Conservation (phyloP, 2,329 filamentous ascomycete genomes). For the Tolypocladium sp. region DNA sequence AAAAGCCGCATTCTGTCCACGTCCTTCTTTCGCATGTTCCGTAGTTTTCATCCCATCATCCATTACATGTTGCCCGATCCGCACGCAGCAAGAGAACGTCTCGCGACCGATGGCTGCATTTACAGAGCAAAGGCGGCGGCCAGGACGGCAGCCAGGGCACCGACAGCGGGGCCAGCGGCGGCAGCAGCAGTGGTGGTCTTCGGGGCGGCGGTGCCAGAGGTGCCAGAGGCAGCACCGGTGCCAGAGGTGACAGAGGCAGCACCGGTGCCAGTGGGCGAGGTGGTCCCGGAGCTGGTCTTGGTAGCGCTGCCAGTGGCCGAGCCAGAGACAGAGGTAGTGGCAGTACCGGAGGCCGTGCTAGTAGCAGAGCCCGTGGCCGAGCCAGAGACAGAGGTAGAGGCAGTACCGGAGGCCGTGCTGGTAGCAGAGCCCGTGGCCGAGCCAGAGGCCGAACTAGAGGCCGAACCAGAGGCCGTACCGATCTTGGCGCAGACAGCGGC, state of each 20-base stretch:
- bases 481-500: constrained; percentile 17
- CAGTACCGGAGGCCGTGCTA: not conserved
- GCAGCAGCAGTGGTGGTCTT: constrained; percentile 9
- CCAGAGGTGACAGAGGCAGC: not conserved
- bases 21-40: not conserved
- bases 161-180: constrained; percentile 16
- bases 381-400: not conserved
- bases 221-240: constrained; percentile 1
- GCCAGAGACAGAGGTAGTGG: not conserved
- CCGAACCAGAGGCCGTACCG: constrained; percentile 1
- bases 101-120: not conserved
- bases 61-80: not conserved
- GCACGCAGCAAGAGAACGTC: not conserved
- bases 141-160: constrained; percentile 19
- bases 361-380: not conserved
- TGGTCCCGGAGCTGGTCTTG: not conserved
- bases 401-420: not conserved
- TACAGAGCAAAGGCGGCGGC: constrained; percentile 24
- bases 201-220: not conserved
- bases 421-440: not conserved
- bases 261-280: not conserved
- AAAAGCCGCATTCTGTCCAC: not conserved
- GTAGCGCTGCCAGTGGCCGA: not conserved
- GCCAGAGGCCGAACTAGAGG: not conserved
- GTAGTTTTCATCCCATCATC: not conserved